Evolutionary conservation across 805 yeast genomes (phyloP).

Genomic region (Saccharomycopsis oosterbeekiorum): DNA sequence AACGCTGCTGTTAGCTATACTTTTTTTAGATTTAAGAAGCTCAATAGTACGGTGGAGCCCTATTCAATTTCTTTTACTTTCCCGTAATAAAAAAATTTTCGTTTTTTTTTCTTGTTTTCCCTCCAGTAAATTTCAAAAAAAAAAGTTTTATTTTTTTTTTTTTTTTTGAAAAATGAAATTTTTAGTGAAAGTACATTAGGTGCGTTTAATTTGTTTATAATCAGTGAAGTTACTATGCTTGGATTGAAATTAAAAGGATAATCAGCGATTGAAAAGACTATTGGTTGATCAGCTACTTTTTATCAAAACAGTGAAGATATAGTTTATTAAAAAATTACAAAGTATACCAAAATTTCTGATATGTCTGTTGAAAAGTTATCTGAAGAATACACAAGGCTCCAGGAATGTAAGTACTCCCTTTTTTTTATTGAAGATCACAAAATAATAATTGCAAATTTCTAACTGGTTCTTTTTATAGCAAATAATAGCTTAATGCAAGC

Average conservation of each 20-base stretch:
- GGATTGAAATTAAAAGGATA: not conserved
- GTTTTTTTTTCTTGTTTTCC: not conserved
- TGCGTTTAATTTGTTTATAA: not conserved
- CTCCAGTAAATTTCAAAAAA: not conserved
- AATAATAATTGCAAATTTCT: not conserved
- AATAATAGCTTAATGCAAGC: slow-evolving; percentile 34
- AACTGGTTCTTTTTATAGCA: not conserved
- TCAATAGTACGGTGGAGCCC: not conserved
- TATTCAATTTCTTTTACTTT: not conserved
- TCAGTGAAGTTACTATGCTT: too few species aligned
- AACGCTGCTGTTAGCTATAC: not conserved
- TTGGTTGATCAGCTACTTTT: not conserved
- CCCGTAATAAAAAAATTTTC: not conserved
- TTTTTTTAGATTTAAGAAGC: not conserved
- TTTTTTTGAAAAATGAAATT: not conserved
- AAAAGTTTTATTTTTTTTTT: not conserved
- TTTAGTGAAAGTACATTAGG: not conserved
- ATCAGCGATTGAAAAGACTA: not conserved
- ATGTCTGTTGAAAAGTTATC: slow-evolving; percentile 11
- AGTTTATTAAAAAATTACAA: not conserved
- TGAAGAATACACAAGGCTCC: slow-evolving; percentile 11
- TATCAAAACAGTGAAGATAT: not conserved
- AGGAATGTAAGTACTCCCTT: slow-evolving; percentile 7
- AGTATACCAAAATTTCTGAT: not conserved
- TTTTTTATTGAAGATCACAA: not conserved